Conservation (phyloP, 208 protist species). For the Acanthamoeba royreba region DNA sequence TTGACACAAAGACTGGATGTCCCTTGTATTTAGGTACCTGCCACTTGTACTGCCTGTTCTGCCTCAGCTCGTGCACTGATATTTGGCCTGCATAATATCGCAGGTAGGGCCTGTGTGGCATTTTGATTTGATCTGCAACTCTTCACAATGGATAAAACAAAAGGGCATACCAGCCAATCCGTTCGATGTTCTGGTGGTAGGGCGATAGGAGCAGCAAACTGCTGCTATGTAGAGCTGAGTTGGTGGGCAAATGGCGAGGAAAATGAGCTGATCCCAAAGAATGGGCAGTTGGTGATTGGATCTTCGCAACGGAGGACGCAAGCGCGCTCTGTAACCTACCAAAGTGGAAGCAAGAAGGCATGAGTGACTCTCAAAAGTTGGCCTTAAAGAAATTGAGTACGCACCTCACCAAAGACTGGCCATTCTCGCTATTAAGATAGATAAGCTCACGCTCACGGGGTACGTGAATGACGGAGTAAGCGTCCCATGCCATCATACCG, state of each 20-base stretch:
- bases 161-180: neutral
- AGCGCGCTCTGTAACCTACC: neutral
- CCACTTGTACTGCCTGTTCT: slow-evolving; percentile 23
- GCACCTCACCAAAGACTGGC: neutral
- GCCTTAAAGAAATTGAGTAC: too few species aligned
- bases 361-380: too few species aligned
- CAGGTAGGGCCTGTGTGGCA: neutral
- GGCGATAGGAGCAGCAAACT: neutral
- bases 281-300: neutral
- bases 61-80: neutral
- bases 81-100: slow-evolving; percentile 26
- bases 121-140: too few species aligned
- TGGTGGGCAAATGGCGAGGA: neutral
- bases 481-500: neutral
- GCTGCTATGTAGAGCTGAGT: neutral
- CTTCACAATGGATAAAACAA: too few species aligned
- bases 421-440: slow-evolving; percentile 26
- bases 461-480: neutral
- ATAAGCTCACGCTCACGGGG: slow-evolving; percentile 21
- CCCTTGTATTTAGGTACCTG: neutral
- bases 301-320: neutral
- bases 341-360: neutral
- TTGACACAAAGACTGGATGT: too few species aligned
- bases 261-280: neutral
- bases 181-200: slow-evolving; percentile 36